Percentiles rank a stretch among this genome's conserved stretches.
phyloP scores from a whole-genome alignment of 176 grass and related monocot species.

The Oryza glaberrima region DNA sequence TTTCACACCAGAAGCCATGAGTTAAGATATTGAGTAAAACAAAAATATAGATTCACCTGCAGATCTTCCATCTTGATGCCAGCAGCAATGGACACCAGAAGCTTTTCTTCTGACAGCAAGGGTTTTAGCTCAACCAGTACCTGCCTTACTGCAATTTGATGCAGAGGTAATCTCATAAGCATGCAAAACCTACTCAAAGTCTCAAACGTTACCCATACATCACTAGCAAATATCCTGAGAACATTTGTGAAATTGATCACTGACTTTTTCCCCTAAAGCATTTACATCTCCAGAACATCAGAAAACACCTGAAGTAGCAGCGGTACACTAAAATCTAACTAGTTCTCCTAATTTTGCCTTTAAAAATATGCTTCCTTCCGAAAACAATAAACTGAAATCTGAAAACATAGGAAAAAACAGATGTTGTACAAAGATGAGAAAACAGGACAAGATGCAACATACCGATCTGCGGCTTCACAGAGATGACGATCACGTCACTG shows the following conservation, averaged over 20 bases:
- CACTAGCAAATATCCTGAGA: background rate
- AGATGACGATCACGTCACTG: slow-evolving; percentile 89
- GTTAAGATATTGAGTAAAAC: background rate
- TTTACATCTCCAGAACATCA: background rate
- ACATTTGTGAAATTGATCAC: background rate
- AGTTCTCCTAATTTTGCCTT: background rate
- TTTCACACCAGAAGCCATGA: background rate
- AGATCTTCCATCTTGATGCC: slow-evolving; percentile 96
- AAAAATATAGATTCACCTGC: slow-evolving; percentile 53
- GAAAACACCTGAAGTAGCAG: background rate
- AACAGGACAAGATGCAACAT: background rate
- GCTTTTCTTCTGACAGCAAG: slow-evolving; percentile 82
- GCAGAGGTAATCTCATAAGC: background rate
- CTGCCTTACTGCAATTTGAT: slow-evolving; percentile 70
- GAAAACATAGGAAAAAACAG: background rate
- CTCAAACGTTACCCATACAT: background rate
- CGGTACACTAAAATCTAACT: background rate
- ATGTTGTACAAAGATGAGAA: background rate
- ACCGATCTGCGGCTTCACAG: slow-evolving; percentile 95
- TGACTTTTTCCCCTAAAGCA: background rate
- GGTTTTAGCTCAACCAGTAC: slow-evolving; percentile 83
- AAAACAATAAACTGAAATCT: background rate
- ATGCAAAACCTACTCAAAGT: background rate
- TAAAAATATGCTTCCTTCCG: background rate
- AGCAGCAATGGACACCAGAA: slow-evolving; percentile 94